Evolutionary conservation across 1,139 yeast species (phyloP).

Genomic region (Yamadazyma kanchanaburiensis): DNA sequence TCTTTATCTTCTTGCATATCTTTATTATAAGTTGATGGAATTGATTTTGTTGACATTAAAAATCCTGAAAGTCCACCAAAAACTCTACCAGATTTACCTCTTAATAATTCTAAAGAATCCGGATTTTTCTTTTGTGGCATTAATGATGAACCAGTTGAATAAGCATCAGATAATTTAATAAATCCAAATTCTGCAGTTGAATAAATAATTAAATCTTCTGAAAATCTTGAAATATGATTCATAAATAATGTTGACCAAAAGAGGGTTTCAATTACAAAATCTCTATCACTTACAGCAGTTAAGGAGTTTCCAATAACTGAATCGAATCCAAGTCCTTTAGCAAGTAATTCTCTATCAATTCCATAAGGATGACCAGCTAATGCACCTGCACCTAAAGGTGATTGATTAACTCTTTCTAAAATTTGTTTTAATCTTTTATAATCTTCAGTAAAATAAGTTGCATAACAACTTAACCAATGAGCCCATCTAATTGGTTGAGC

Average conservation of each 20-base stretch:
- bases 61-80: constrained; percentile 94
- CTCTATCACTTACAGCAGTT: constrained; percentile 95
- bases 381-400: constrained; percentile 97
- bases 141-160: constrained; percentile 95
- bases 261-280: constrained; percentile 93
- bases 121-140: constrained; percentile 99
- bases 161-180: constrained; percentile 90
- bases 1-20: constrained; percentile 99
- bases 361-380: constrained; percentile 99
- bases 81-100: constrained; percentile 97
- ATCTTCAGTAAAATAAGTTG: constrained; percentile 91
- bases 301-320: constrained; percentile 92
- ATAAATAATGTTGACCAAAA: constrained; percentile 96
- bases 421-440: constrained; percentile 80
- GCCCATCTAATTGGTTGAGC: constrained; percentile 99
- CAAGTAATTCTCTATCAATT: constrained; percentile 87
- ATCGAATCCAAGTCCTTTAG: constrained; percentile 71
- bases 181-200: constrained; percentile 98
- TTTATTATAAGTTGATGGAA: constrained; percentile 96
- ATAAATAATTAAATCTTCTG: constrained; percentile 92
- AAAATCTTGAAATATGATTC: constrained; percentile 91
- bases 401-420: constrained; percentile 75
- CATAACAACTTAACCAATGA: constrained; percentile 93
- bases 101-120: constrained; percentile 86
- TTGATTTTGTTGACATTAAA: constrained; percentile 91